Conservation (phyloP, 78 protist species). For the Thecamonas trahens region DNA sequence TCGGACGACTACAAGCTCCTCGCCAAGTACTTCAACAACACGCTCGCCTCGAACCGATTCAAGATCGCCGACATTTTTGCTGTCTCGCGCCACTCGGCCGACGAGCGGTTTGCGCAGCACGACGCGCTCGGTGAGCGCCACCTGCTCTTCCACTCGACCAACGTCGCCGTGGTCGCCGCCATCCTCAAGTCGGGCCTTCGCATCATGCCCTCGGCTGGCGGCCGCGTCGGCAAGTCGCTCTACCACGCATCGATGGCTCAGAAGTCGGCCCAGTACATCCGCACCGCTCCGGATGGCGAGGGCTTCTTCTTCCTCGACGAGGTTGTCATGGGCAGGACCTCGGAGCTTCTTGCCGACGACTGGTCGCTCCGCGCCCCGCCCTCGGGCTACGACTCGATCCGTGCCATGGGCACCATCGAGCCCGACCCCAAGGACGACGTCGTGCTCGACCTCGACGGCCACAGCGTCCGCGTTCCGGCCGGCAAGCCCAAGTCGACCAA, state of each 20-base stretch:
- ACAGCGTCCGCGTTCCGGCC: neutral
- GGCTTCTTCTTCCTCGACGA: conserved; percentile 36
- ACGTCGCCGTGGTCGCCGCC: conserved; percentile 51
- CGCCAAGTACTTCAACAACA: neutral
- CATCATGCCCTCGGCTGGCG: conserved; percentile 51
- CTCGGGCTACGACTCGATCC: conserved; percentile 19
- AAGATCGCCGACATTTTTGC: neutral
- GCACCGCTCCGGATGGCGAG: neutral
- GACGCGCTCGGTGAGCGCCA: neutral
- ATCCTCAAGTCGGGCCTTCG: conserved; percentile 29
- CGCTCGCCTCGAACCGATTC: neutral
- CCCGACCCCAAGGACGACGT: conserved; percentile 18
- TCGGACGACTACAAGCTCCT: neutral
- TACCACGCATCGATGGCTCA: conserved; percentile 14
- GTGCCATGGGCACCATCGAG: conserved; percentile 21
- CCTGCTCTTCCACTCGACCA: conserved; percentile 45
- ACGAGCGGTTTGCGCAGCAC: neutral
- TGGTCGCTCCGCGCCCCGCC: conserved; percentile 23
- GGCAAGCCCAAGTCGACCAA: neutral
- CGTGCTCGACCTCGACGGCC: conserved; percentile 2
- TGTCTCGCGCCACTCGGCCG: neutral
- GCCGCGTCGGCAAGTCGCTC: conserved; percentile 39
- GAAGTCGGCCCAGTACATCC: conserved; percentile 29
- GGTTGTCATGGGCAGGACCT: conserved; percentile 30
- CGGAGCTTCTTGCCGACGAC: conserved; percentile 28